A percentile compares a stretch with the other conserved stretches of the same genome.
Evolutionary conservation across 352 stramenopile species (phyloP).

Genomic region (Phytopythium delawarense): DNA sequence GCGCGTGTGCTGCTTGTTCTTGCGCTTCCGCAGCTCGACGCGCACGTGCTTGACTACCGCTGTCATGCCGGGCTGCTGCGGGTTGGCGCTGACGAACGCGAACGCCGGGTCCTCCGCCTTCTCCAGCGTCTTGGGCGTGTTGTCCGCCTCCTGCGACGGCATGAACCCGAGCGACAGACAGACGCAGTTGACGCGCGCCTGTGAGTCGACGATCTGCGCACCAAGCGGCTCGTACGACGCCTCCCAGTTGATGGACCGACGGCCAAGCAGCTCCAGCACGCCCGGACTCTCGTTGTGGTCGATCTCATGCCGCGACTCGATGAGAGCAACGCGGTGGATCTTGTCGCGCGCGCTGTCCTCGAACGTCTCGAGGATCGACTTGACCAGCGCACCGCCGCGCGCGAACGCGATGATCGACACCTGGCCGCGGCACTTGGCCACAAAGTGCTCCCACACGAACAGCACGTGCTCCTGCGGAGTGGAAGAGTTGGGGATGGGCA

Average conservation of each 20-base stretch:
- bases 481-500: constrained; percentile 81
- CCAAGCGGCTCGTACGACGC: constrained; percentile 78
- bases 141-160: constrained; percentile 59
- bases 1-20: constrained; percentile 18
- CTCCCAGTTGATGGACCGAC: constrained; percentile 88
- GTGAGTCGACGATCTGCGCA: constrained; percentile 83
- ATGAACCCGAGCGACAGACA: constrained; percentile 84
- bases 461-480: constrained; percentile 83
- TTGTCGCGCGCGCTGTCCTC: constrained; percentile 73
- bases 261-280: constrained; percentile 76
- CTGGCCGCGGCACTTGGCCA: constrained; percentile 76
- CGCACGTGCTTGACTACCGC: constrained; percentile 81
- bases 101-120: constrained; percentile 81
- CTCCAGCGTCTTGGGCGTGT: constrained; percentile 64
- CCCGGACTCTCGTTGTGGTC: constrained; percentile 70
- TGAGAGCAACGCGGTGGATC: constrained; percentile 77
- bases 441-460: constrained; percentile 87
- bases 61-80: constrained; percentile 77
- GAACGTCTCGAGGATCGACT: constrained; percentile 80
- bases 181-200: constrained; percentile 82
- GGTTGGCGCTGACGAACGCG: constrained; percentile 77
- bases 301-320: constrained; percentile 88
- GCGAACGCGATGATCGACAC: constrained; percentile 84
- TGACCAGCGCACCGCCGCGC: constrained; percentile 73
- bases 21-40: constrained; percentile 46